These are phyloP conservation scores for Prunus mongolica DNA, from an alignment of 306 rosid genomes.

Conservation along the genomic window DNA sequence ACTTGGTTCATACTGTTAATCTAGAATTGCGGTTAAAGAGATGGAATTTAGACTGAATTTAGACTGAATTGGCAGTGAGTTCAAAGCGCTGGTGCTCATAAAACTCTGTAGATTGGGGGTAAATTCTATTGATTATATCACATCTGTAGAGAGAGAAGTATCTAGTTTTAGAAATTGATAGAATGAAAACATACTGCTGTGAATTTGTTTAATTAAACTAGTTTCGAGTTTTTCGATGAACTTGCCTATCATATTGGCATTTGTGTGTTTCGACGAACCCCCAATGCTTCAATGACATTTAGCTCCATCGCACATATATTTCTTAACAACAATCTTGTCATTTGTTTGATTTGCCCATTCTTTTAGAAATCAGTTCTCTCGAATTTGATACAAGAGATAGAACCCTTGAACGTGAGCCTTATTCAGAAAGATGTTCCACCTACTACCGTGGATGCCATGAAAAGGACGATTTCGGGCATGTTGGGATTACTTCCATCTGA, in stretches of 20 bases:
- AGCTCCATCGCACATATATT: not conserved
- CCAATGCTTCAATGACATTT: not conserved
- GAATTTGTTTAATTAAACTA: not conserved
- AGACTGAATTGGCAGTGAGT: not conserved
- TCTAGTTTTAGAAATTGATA: not conserved
- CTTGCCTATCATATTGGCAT: not conserved
- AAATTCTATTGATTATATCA: not conserved
- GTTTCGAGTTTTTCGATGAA: not conserved
- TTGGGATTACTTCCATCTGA: constrained; percentile 90
- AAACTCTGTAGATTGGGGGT: not conserved
- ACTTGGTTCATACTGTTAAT: not conserved
- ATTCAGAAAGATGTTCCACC: constrained; percentile 90
- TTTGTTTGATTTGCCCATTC: not conserved
- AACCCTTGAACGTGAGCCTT: constrained; percentile 75
- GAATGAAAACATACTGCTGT: not conserved
- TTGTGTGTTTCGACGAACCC: not conserved
- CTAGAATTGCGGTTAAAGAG: not conserved
- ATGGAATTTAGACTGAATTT: not conserved
- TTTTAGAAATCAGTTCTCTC: constrained; percentile 65
- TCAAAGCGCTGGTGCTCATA: not conserved
- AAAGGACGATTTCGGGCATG: constrained; percentile 94
- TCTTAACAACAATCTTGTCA: not conserved
- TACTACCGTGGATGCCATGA: constrained; percentile 88
- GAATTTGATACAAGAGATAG: constrained; percentile 82
- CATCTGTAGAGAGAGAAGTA: not conserved